Evolutionary conservation across 768 basidiomycete species (phyloP).

Genomic region (Tulasnella sp.): DNA sequence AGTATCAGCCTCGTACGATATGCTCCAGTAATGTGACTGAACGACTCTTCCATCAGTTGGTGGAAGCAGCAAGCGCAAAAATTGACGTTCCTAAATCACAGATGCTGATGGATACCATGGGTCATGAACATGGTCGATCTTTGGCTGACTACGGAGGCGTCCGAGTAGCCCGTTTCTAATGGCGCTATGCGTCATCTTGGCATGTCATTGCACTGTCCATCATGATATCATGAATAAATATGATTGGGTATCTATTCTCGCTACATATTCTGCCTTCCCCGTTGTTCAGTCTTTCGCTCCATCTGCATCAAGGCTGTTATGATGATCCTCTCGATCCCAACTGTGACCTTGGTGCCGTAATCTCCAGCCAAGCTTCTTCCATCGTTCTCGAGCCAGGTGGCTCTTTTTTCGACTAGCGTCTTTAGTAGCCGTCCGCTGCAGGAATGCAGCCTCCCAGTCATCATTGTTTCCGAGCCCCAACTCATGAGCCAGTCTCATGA

Average conservation of each 20-base stretch:
- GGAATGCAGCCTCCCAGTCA: conserved; percentile 5
- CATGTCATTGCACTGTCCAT: too few relatives aligned
- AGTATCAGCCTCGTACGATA: neutral
- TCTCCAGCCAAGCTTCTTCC: too few relatives aligned
- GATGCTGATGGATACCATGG: conserved; percentile 12
- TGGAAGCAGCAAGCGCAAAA: conserved; percentile 10
- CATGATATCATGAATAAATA: too few relatives aligned
- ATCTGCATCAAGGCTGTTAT: too few relatives aligned
- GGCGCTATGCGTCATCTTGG: too few relatives aligned
- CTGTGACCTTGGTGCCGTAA: too few relatives aligned
- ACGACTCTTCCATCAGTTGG: conserved; percentile 3
- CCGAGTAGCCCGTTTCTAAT: conserved; percentile 4
- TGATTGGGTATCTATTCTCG: too few relatives aligned
- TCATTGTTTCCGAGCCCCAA: conserved; percentile 2
- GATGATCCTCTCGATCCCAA: too few relatives aligned
- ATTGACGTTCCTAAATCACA: conserved; percentile 9
- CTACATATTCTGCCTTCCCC: too few relatives aligned
- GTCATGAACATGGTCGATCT: neutral
- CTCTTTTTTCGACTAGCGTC: too few relatives aligned
- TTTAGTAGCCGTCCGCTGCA: neutral
- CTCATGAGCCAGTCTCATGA: conserved; percentile 3
- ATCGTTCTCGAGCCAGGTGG: too few relatives aligned
- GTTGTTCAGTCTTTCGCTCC: too few relatives aligned
- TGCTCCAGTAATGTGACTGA: neutral
- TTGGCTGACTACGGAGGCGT: conserved; percentile 13